phyloP scores from a whole-genome alignment of 176 grass and related monocot genomes.

The Aegilops speltoides region DNA sequence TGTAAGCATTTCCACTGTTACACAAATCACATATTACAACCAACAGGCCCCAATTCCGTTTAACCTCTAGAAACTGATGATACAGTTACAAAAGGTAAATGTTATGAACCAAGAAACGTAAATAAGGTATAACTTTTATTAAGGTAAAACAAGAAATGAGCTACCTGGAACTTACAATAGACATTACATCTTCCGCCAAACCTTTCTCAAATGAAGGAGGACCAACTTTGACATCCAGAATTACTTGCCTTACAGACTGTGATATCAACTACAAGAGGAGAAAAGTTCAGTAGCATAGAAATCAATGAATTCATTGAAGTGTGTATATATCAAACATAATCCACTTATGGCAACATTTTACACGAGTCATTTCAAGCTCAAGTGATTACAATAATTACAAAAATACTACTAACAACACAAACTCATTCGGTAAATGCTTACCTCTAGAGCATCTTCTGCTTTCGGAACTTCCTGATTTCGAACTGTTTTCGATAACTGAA shows the following conservation, averaged over 20 bases:
- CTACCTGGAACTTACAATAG: slow-evolving; percentile 60
- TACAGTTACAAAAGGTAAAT: background rate
- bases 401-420: background rate
- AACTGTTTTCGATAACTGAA: slow-evolving; percentile 47
- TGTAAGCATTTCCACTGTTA: slow-evolving; percentile 7
- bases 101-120: background rate
- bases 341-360: background rate
- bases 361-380: background rate
- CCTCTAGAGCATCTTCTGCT: slow-evolving; percentile 59
- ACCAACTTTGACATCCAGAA: slow-evolving; percentile 91
- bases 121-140: background rate
- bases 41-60: background rate
- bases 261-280: slow-evolving; percentile 56
- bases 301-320: background rate
- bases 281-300: background rate
- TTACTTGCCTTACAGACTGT: slow-evolving; percentile 63
- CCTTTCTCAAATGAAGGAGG: slow-evolving; percentile 68
- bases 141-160: slow-evolving; percentile 18
- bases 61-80: background rate
- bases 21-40: slow-evolving; percentile 7
- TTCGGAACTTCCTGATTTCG: slow-evolving; percentile 51
- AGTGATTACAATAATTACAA: background rate
- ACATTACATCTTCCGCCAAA: slow-evolving; percentile 66
- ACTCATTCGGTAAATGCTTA: slow-evolving; percentile 18
- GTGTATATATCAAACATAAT: slow-evolving; percentile 1